Percentiles rank a stretch among this genome's conserved stretches.
Evolutionary conservation across 345 rosid species (phyloP).

Genomic region (Dovyalis caffra): DNA sequence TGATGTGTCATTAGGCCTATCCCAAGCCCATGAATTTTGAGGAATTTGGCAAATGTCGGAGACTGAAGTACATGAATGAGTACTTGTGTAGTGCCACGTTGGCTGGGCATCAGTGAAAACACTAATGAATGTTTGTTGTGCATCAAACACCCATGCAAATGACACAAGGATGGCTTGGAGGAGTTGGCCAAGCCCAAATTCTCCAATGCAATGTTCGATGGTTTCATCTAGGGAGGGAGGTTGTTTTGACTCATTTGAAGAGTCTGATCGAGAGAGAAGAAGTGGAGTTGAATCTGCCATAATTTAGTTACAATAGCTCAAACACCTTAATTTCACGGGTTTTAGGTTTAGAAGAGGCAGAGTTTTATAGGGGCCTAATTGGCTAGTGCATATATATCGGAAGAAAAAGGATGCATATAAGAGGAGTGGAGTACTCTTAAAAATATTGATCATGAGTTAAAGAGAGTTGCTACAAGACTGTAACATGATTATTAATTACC

Average conservation of each 20-base stretch:
- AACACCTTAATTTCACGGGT: too few relatives aligned
- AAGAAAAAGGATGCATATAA: too few relatives aligned
- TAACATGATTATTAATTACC: too few relatives aligned
- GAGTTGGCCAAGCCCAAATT: constrained; percentile 40
- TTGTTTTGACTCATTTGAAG: constrained; percentile 4
- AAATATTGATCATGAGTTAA: too few relatives aligned
- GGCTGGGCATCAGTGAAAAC: constrained; percentile 60
- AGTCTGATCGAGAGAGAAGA: constrained; percentile 29
- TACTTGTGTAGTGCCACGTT: constrained; percentile 47
- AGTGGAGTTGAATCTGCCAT: constrained; percentile 5
- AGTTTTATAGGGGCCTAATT: too few relatives aligned
- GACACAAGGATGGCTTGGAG: constrained; percentile 56
- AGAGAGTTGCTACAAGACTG: too few relatives aligned
- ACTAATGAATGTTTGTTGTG: constrained; percentile 62
- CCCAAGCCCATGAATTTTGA: constrained; percentile 51
- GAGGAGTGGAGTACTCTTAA: too few relatives aligned
- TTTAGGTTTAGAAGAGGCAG: too few relatives aligned
- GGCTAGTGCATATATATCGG: too few relatives aligned
- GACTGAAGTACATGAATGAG: constrained; percentile 21
- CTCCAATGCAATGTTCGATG: constrained; percentile 40
- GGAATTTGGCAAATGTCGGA: constrained; percentile 43
- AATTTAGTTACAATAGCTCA: too few relatives aligned
- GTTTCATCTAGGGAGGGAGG: constrained; percentile 32
- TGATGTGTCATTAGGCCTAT: constrained; percentile 28
- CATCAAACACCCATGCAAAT: constrained; percentile 51